Base-by-base conservation (phyloP, 192 early-diverging fungal species). In the Haplosporangium gracile region DNA sequence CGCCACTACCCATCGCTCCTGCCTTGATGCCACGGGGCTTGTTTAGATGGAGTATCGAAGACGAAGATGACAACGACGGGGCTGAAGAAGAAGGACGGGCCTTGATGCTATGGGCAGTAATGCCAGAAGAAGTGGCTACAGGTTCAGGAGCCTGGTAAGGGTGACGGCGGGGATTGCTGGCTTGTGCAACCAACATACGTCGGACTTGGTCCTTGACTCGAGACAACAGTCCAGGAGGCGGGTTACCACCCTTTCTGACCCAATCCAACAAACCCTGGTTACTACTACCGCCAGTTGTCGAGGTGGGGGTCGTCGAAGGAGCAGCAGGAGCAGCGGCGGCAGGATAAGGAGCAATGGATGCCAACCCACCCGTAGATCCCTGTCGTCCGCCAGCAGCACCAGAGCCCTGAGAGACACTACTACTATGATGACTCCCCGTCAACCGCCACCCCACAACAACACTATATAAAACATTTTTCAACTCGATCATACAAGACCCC, bases 261-360 rank as follows among this genome's bases (percentile, higher is more conserved):
- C 84, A 86, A 24, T 86, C 84, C 71, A 86, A 45, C 3, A 86
- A 38, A 10, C 77, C 74, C 13, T 79, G 79, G 40, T 80, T 76
- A 55, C 82, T 65, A 26, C 60, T 32, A 32, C 69, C 75, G 47
- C 76, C 76, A 20, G 34, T 70, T n/a, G 57, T 70, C 39, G 57
- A 40, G 32, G 42, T 4, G 16, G 16, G 51, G 1, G 49, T 34
- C 15, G 22, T 18, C 10, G 65, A 77, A 5, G 32, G 18, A 8
- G 79, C 7, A 2, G 45, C 29, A 20, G 69, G 20, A 26, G 60
- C 29, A 65, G 29, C 1, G 20, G 55, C 24, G 2, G 60, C 2
- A 65, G 60, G 29, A 10, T 29, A 65, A 13, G 26, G 29, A 29
- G 26, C 60, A 65, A 26, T 65, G 13, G 60, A 65, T 65, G 60